Evolutionary conservation across 192 early-diverging fungal species (phyloP).

Genomic region (Glomus cerebriforme): DNA sequence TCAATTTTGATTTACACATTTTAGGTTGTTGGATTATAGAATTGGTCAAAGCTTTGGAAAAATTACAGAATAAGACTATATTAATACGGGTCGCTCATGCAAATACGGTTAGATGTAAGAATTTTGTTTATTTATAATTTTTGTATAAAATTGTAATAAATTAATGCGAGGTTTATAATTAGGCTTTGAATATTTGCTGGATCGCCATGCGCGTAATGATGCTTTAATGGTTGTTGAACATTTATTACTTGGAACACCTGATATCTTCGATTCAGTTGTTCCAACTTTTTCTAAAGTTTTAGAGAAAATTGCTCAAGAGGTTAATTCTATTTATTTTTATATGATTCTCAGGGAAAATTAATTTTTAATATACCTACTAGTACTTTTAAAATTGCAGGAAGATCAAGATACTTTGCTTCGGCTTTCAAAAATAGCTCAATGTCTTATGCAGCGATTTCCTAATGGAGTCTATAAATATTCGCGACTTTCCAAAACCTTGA

Average conservation of each 20-base stretch:
- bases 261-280: slow-evolving; percentile 37
- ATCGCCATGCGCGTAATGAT: slow-evolving; percentile 34
- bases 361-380: neutral
- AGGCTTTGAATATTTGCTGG: slow-evolving; percentile 24
- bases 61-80: neutral
- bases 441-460: slow-evolving; percentile 1
- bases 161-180: neutral
- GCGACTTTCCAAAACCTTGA: neutral
- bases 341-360: neutral
- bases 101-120: neutral
- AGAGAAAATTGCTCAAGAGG: neutral
- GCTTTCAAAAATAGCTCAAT: slow-evolving; percentile 19
- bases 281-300: slow-evolving; percentile 19
- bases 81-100: neutral
- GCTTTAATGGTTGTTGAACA: slow-evolving; percentile 35
- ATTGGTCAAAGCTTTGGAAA: slow-evolving; percentile 13
- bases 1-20: neutral
- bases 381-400: neutral
- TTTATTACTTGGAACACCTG: slow-evolving; percentile 41
- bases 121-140: neutral
- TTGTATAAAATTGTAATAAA: neutral
- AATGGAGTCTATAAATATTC: neutral
- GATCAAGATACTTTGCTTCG: neutral
- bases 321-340: neutral
- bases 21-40: slow-evolving; percentile 10